Base-by-base conservation (phyloP, 352 stramenopile species). In the Globisporangium polare region DNA sequence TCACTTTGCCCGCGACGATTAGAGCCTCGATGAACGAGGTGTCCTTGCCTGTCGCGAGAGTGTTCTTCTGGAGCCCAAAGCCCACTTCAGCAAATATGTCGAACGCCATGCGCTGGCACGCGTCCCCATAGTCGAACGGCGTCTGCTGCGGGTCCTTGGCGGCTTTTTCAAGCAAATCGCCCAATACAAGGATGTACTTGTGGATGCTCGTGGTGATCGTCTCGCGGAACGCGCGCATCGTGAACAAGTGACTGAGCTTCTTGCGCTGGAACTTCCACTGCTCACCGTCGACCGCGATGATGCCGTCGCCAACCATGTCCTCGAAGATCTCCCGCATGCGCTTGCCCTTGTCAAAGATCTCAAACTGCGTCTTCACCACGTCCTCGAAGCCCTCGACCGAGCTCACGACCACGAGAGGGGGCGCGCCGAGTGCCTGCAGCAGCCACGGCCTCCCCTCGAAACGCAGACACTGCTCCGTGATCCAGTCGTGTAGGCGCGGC, bases 1-100 rank as follows among this genome's bases (percentile, higher is more conserved):
- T 39, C 29, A 80, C 55, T 29, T 72, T 61, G 13, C 73, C 60
- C 2, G 69, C 58, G 5, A 43, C 56, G 43, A 77, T 68, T 49
- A 94, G 73, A 15, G 78, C 67, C 13, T 73, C 26, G 33, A 83
- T 77, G 53, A 91, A 91, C 53, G 71, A 54, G 24, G 77, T 71
- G 42, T 70, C 63, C n/a, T 85, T 58, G 3, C 66, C 62, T 1
- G 55, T 53, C 39, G 72, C 72, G 24, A 86, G 68, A 9, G 71
- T 73, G 27, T 87, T 63, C 39, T 76, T 69, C 37, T 86, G 55
- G 22, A 86, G 46, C 1, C 78, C 80, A n/a, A 90, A 75, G 1
- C 71, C 71, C 33, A 90, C 68, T 31, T 86, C 73, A 0, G 76
- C 69, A 47, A 88, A 90, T 6, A 75, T 77, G 53, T 86, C 76